These are phyloP conservation scores for Pestalotiopsis sp. DNA, from an alignment of 2,329 filamentous ascomycete genomes.

Conservation along the genomic window DNA sequence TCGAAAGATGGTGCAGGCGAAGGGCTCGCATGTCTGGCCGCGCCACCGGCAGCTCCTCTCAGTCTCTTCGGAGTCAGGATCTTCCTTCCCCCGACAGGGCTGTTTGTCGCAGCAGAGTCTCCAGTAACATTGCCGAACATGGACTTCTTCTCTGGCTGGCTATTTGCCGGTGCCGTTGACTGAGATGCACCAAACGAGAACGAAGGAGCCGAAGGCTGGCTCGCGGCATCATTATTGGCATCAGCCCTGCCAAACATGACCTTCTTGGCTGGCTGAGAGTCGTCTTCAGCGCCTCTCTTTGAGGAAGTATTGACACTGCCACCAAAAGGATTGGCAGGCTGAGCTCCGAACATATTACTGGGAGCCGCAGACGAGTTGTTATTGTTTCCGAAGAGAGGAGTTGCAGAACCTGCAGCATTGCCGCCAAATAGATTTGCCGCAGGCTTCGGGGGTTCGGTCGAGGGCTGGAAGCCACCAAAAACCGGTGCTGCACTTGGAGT, in stretches of 20 bases:
- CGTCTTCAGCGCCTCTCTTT: conserved; percentile 10
- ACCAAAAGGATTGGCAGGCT: conserved; percentile 18
- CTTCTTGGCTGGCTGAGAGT: conserved; percentile 12
- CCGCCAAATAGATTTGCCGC: conserved; percentile 2
- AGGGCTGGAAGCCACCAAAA: conserved; percentile 17
- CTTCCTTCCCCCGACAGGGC: conserved; percentile 7
- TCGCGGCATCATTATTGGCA: not conserved
- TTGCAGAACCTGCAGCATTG: not conserved
- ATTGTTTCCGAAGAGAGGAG: conserved; percentile 21
- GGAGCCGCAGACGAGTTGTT: conserved; percentile 18
- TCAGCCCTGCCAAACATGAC: conserved; percentile 13
- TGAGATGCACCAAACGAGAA: conserved; percentile 28
- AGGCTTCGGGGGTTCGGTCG: conserved; percentile 6
- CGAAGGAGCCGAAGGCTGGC: conserved; percentile 1
- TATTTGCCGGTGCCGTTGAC: not conserved
- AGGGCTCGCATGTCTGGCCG: not conserved
- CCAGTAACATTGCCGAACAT: conserved; percentile 8
- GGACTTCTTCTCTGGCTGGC: conserved; percentile 10
- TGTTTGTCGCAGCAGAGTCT: not conserved
- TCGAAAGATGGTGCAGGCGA: conserved; percentile 30
- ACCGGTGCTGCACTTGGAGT: conserved; percentile 19
- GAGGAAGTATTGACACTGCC: not conserved
- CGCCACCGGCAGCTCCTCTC: not conserved
- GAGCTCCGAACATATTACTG: conserved; percentile 24
- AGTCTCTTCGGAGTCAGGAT: conserved; percentile 12